Evolutionary conservation across 129 eudicot genomes (phyloP).

Genomic region (Flaveria bidentis): DNA sequence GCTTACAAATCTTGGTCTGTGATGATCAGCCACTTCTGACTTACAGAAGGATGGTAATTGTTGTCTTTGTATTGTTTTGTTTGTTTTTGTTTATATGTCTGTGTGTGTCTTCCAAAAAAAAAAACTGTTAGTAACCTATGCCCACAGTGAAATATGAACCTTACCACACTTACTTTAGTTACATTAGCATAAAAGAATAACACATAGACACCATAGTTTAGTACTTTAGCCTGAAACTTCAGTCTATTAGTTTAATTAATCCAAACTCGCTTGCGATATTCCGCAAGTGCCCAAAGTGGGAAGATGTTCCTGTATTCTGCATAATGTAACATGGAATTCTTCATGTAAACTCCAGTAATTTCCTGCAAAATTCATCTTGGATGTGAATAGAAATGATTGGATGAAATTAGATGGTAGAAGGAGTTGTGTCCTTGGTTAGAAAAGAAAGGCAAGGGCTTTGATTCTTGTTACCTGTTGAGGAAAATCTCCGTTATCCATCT

Average conservation of each 20-base stretch:
- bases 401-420: not conserved
- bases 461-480: constrained; percentile 41
- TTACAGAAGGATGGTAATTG: no score
- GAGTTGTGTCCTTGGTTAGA: not conserved
- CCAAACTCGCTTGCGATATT: constrained; percentile 49
- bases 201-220: no score
- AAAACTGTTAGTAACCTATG: no score
- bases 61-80: no score
- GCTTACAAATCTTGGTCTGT: not conserved
- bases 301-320: constrained; percentile 45
- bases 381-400: not conserved
- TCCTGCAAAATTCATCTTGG: constrained; percentile 28
- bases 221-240: not conserved
- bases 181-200: no score
- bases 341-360: constrained; percentile 48
- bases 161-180: no score
- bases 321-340: constrained; percentile 48
- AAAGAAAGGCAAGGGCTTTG: constrained; percentile 10
- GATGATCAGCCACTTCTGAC: not conserved
- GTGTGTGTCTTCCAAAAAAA: no score
- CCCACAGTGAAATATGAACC: no score
- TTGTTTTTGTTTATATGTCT: no score
- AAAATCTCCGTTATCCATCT: constrained; percentile 48
- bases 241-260: constrained; percentile 28
- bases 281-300: constrained; percentile 57